phyloP scores from a whole-genome alignment of 495 filamentous ascomycete species.

The Usnea hakonensis region DNA sequence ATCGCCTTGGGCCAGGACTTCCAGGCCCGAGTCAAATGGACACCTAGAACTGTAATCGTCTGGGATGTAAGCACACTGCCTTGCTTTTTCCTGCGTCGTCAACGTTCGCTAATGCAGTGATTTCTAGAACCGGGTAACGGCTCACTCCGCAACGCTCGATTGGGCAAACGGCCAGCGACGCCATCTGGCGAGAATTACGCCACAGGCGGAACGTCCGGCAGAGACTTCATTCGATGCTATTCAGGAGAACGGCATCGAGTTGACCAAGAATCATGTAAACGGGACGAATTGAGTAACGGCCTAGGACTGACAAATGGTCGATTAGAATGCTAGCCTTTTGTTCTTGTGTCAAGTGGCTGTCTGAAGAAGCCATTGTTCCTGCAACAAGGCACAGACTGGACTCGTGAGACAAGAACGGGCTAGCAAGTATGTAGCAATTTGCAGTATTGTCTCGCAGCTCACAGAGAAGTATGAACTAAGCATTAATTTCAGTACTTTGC shows the following conservation, averaged over 20 bases:
- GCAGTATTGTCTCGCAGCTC: too few relatives aligned
- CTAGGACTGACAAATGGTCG: neutral
- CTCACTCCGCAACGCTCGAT: constrained; percentile 70
- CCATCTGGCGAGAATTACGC: constrained; percentile 76
- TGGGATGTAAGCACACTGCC: constrained; percentile 54
- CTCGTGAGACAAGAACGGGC: too few relatives aligned
- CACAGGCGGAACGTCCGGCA: constrained; percentile 69
- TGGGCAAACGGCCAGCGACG: constrained; percentile 70
- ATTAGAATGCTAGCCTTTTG: neutral
- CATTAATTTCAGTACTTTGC: neutral
- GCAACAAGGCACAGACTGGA: too few relatives aligned
- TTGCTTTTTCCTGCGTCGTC: constrained; percentile 15
- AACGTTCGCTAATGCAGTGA: constrained; percentile 4
- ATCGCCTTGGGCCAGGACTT: constrained; percentile 76
- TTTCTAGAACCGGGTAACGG: constrained; percentile 61
- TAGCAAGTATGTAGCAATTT: too few relatives aligned
- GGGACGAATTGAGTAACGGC: neutral
- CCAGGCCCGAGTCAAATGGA: constrained; percentile 82
- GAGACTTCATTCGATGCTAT: constrained; percentile 53
- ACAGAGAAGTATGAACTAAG: too few relatives aligned
- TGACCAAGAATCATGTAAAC: neutral
- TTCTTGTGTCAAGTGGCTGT: neutral
- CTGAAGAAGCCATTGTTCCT: too few relatives aligned
- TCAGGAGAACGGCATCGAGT: neutral
- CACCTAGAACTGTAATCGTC: constrained; percentile 73